These are phyloP conservation scores for Debaryomyces subglobosus DNA, from an alignment of 1,139 yeast species.

Conservation along the genomic window DNA sequence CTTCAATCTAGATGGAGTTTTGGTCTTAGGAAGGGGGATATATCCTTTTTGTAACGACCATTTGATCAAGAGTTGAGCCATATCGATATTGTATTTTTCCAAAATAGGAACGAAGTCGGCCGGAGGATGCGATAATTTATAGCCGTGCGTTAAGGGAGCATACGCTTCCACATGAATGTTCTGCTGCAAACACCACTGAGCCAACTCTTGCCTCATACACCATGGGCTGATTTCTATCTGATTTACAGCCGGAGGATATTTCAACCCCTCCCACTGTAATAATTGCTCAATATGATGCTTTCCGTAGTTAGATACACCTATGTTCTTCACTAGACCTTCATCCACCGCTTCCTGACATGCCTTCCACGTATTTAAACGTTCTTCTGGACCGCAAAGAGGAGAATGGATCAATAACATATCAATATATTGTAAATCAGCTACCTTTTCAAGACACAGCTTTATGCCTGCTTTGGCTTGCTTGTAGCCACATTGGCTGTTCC, in stretches of 20 bases:
- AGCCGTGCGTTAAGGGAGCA: slow-evolving; percentile 44
- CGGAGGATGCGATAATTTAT: slow-evolving; percentile 29
- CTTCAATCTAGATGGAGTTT: slow-evolving; percentile 27
- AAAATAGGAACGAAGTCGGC: slow-evolving; percentile 20
- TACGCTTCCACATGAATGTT: slow-evolving; percentile 41
- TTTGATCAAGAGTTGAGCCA: slow-evolving; percentile 38
- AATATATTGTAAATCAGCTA: slow-evolving; percentile 45
- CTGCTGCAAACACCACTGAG: slow-evolving; percentile 50
- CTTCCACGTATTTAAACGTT: slow-evolving; percentile 57
- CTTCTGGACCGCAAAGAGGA: slow-evolving; percentile 55
- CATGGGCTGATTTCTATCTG: slow-evolving; percentile 78
- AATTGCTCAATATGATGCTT: slow-evolving; percentile 62
- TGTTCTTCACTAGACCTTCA: slow-evolving; percentile 53
- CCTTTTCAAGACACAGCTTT: slow-evolving; percentile 28
- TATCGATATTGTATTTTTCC: slow-evolving; percentile 28
- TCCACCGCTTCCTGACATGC: slow-evolving; percentile 72
- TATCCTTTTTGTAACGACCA: slow-evolving; percentile 49
- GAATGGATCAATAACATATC: slow-evolving; percentile 62
- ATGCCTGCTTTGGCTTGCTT: slow-evolving; percentile 28
- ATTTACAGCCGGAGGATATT: slow-evolving; percentile 58
- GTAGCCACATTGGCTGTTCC: slow-evolving; percentile 40
- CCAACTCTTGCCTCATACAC: slow-evolving; percentile 68
- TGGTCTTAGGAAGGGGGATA: slow-evolving; percentile 42
- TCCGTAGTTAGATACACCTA: slow-evolving; percentile 76
- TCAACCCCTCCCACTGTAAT: slow-evolving; percentile 53